A percentile compares a stretch with the other conserved stretches of the same genome.
Conservation (phyloP, 257 asterid species). For the Nicotiana noctiflora region DNA sequence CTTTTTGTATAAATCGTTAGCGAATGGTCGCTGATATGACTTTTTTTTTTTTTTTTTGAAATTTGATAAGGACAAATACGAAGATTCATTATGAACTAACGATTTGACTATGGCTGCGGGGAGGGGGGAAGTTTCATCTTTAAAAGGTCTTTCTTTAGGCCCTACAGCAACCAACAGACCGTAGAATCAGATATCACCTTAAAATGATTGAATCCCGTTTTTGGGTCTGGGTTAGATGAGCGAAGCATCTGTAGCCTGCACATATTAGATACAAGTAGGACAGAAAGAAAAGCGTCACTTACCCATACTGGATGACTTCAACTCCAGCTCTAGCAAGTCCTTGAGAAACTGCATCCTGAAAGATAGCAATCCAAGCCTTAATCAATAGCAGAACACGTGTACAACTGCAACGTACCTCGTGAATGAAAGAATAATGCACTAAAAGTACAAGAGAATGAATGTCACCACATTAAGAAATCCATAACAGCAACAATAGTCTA, state of each 20-base stretch:
- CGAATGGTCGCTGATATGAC: neutral
- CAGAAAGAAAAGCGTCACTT: conserved; percentile 24
- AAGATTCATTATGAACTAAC: neutral
- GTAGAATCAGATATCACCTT: neutral
- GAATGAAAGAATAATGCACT: neutral
- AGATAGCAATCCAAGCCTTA: conserved; percentile 13
- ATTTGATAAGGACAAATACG: neutral
- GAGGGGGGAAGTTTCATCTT: neutral
- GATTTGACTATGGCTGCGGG: neutral
- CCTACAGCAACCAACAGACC: neutral
- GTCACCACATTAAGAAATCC: neutral
- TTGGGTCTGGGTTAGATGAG: neutral
- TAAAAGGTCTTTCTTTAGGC: neutral
- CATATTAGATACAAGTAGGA: neutral
- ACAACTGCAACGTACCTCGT: neutral
- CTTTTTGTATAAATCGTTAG: neutral
- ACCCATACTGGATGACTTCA: conserved; percentile 89
- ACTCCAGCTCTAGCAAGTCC: conserved; percentile 79
- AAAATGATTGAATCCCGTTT: neutral
- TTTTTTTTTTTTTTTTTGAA: neutral
- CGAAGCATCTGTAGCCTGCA: neutral
- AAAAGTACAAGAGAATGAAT: neutral
- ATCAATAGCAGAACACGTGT: neutral
- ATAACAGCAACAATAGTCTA: neutral
- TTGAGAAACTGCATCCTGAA: conserved; percentile 91